phyloP scores from a whole-genome alignment of 805 yeast genomes.

The Kuraishia molischiana region DNA sequence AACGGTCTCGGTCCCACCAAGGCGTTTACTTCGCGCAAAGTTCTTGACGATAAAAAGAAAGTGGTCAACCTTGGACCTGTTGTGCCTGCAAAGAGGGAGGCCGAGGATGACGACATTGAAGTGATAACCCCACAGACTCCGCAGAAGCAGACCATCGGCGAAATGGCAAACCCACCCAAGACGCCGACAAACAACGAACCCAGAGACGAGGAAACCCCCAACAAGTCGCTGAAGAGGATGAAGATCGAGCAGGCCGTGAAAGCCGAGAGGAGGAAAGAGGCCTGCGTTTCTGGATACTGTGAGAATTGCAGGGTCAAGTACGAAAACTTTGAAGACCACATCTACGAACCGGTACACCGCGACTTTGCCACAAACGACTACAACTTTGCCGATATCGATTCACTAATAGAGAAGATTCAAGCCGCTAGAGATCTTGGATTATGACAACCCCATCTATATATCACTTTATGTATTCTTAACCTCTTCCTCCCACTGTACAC shows the following conservation, averaged over 20 bases:
- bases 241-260: background rate
- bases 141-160: constrained; percentile 2
- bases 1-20: constrained; percentile 56
- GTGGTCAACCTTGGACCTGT: constrained; percentile 18
- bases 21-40: constrained; percentile 44
- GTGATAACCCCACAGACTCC: constrained; percentile 1
- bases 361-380: constrained; percentile 64
- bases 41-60: constrained; percentile 30
- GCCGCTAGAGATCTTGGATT: constrained; percentile 12
- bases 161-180: constrained; percentile 6
- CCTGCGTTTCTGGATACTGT: constrained; percentile 65
- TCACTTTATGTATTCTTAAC: background rate
- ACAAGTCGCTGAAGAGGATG: background rate
- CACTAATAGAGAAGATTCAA: constrained; percentile 42
- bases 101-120: constrained; percentile 2
- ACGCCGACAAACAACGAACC: constrained; percentile 6
- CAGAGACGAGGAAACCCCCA: background rate
- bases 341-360: constrained; percentile 57
- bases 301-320: constrained; percentile 87
- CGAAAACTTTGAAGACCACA: constrained; percentile 72
- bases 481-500: constrained; percentile 6
- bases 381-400: constrained; percentile 73
- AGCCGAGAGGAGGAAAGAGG: background rate
- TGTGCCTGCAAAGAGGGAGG: constrained; percentile 2
- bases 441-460: background rate